These are phyloP conservation scores for Alloteropsis semialata DNA, from an alignment of 176 grass and related monocot species.

Conservation along the genomic window DNA sequence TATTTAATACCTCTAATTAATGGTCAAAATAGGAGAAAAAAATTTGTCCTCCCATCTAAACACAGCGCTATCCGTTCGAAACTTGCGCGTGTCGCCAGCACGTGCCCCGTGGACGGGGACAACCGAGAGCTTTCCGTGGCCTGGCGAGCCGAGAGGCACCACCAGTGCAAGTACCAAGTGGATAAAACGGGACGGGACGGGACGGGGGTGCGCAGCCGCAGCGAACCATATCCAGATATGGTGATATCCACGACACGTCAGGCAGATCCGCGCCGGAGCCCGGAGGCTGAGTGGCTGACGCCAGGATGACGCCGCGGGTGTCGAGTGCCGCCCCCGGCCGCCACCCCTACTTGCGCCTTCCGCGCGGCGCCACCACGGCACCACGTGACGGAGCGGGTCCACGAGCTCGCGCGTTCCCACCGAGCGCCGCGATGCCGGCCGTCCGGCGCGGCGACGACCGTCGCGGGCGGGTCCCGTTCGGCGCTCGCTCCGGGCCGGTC, in stretches of 20 bases:
- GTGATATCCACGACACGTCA: conserved; percentile 28
- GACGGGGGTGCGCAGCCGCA: neutral
- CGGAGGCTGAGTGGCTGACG: neutral
- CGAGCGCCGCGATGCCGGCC: neutral
- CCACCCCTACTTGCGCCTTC: neutral
- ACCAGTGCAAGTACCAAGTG: neutral
- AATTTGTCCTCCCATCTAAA: no score
- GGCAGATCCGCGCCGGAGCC: neutral
- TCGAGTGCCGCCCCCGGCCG: no score
- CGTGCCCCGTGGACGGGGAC: neutral
- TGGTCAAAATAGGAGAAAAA: no score
- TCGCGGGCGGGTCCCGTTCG: neutral
- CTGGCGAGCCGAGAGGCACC: neutral
- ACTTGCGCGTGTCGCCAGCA: neutral
- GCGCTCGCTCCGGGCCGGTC: neutral
- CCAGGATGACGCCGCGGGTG: neutral
- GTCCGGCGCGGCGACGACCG: neutral
- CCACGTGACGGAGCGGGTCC: neutral
- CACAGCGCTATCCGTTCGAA: neutral
- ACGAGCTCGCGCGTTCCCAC: neutral
- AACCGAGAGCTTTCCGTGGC: neutral
- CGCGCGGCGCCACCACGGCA: neutral
- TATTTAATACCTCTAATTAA: no score
- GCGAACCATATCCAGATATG: conserved; percentile 23
- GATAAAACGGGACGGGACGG: neutral